Evolutionary conservation across 2,329 filamentous ascomycete species (phyloP).

Genomic region (Pseudogymnoascus sp.): DNA sequence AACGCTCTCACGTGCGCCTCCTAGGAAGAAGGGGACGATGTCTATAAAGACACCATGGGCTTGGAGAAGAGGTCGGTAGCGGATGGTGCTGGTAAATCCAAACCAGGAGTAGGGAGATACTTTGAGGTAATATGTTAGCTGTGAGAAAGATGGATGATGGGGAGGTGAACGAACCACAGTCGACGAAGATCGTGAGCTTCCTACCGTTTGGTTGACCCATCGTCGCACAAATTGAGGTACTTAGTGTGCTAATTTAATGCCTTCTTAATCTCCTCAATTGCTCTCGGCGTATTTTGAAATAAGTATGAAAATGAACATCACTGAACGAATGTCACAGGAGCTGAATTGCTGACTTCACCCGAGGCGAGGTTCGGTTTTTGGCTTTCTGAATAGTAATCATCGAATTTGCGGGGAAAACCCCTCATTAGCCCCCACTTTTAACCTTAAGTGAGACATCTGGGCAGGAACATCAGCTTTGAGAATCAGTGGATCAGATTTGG

Average conservation of each 20-base stretch:
- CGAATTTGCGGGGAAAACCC: not conserved
- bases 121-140: not conserved
- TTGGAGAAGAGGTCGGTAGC: slow-evolving; percentile 13
- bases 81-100: slow-evolving; percentile 15
- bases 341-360: not conserved
- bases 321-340: not conserved
- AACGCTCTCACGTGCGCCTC: slow-evolving; percentile 15
- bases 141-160: not conserved
- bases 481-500: not conserved
- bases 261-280: not conserved
- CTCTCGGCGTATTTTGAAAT: not conserved
- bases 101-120: slow-evolving; percentile 21
- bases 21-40: slow-evolving; percentile 19
- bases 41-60: slow-evolving; percentile 16
- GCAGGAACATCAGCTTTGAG: not conserved
- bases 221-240: not conserved
- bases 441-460: not conserved
- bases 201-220: not conserved
- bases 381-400: not conserved
- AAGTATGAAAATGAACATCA: not conserved
- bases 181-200: slow-evolving; percentile 15
- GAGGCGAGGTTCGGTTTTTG: not conserved
- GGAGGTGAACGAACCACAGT: slow-evolving; percentile 14
- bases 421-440: not conserved
- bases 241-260: not conserved